These are phyloP conservation scores for Auriscalpium vulgare DNA, from an alignment of 768 basidiomycete genomes.

Conservation along the genomic window DNA sequence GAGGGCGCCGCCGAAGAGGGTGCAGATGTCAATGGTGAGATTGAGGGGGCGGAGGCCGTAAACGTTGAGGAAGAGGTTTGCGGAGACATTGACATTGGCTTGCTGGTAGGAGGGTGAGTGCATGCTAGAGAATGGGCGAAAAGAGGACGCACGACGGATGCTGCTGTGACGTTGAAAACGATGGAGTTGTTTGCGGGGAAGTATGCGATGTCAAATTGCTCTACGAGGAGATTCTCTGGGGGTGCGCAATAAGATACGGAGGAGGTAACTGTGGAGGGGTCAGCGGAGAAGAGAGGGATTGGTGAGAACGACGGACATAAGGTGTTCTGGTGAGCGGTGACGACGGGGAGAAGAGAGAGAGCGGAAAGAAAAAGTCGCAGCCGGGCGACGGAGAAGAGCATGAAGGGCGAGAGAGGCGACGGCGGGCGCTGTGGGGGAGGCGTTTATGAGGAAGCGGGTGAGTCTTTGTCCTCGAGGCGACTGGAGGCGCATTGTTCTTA, in stretches of 20 bases:
- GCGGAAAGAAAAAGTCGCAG: conserved; percentile 46
- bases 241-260: conserved; percentile 84
- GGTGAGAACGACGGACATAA: conserved; percentile 43
- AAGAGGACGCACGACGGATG: conserved; percentile 62
- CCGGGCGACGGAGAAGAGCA: conserved; percentile 69
- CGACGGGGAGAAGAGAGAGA: conserved; percentile 30
- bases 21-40: conserved; percentile 80
- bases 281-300: conserved; percentile 2
- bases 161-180: conserved; percentile 79
- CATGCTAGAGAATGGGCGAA: conserved; percentile 3
- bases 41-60: conserved; percentile 84
- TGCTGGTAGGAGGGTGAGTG: conserved; percentile 34
- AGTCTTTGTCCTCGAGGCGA: conserved; percentile 8
- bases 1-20: conserved; percentile 64
- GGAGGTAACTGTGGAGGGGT: conserved; percentile 54
- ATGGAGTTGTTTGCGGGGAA: conserved; percentile 65
- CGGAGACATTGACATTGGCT: conserved; percentile 71
- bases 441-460: conserved; percentile 9
- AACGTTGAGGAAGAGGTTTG: conserved; percentile 76
- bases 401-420: conserved; percentile 28
- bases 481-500: conserved; percentile 9
- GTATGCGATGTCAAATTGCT: conserved; percentile 70
- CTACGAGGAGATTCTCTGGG: conserved; percentile 70
- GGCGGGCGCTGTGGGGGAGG: background rate
- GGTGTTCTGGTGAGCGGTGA: conserved; percentile 43